Conservation (phyloP, 352 stramenopile species). For the Globisporangium iwayamae region DNA sequence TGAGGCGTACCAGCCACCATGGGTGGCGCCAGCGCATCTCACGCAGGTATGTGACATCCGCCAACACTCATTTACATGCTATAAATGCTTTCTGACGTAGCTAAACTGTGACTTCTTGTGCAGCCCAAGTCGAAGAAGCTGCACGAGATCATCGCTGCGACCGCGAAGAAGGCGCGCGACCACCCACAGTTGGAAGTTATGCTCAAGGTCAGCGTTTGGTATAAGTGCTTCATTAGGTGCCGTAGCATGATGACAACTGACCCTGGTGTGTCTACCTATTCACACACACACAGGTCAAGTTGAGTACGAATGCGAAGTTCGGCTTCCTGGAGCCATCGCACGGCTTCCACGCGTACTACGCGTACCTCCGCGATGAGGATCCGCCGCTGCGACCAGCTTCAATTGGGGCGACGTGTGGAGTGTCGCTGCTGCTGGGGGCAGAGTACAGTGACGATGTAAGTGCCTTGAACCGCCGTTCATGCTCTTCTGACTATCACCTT, state of each 20-base stretch:
- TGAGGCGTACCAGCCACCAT: conserved; percentile 26
- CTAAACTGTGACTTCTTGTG: neutral
- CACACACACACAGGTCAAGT: conserved; percentile 27
- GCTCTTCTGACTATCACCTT: neutral
- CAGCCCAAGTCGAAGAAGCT: conserved; percentile 41
- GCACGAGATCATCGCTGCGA: conserved; percentile 41
- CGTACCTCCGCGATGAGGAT: conserved; percentile 40
- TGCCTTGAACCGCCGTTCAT: neutral
- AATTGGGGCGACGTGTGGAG: neutral
- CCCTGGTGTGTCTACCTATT: neutral
- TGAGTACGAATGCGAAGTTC: conserved; percentile 32
- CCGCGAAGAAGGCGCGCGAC: conserved; percentile 36
- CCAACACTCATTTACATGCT: neutral
- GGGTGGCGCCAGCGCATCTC: conserved; percentile 25
- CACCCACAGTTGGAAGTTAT: conserved; percentile 45
- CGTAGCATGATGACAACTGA: neutral
- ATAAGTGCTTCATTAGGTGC: neutral
- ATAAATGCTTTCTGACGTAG: conserved; percentile 5
- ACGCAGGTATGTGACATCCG: conserved; percentile 20
- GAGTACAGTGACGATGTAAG: conserved; percentile 39
- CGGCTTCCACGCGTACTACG: conserved; percentile 40
- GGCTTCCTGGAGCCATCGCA: conserved; percentile 31
- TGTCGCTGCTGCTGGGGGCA: conserved; percentile 33
- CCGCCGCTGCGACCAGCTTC: conserved; percentile 4
- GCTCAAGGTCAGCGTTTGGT: conserved; percentile 28